Evolutionary conservation across 2,329 filamentous ascomycete species (phyloP).

Genomic region (Aspergillus quadricinctus): DNA sequence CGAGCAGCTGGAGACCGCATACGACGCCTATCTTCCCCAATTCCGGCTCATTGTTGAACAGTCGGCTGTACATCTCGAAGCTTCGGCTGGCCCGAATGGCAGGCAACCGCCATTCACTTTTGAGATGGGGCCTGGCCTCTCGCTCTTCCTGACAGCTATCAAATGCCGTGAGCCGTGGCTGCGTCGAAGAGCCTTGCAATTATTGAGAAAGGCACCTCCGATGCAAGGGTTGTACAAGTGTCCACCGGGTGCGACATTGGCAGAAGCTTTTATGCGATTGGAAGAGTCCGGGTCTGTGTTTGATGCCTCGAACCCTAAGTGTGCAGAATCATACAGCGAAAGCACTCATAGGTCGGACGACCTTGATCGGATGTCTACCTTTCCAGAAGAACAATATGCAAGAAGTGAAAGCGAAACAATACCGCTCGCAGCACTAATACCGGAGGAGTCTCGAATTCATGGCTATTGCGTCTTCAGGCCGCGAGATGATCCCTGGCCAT

Average conservation of each 20-base stretch:
- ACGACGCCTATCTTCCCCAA: background rate
- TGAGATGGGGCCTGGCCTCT: slow-evolving; percentile 2
- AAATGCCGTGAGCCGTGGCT: slow-evolving; percentile 4
- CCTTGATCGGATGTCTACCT: too few species aligned
- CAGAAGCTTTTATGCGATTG: background rate
- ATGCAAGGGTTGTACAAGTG: slow-evolving; percentile 7
- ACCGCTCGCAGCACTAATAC: background rate
- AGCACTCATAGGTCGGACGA: too few species aligned
- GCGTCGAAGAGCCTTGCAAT: slow-evolving; percentile 1
- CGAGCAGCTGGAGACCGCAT: background rate
- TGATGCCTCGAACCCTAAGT: background rate
- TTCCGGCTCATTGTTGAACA: slow-evolving; percentile 8
- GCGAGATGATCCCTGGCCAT: background rate
- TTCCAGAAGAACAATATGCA: too few species aligned
- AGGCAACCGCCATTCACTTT: slow-evolving; percentile 10
- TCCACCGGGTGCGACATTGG: background rate
- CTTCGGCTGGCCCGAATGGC: slow-evolving; percentile 2
- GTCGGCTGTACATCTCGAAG: background rate
- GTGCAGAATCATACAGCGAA: background rate
- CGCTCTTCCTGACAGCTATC: slow-evolving; percentile 5
- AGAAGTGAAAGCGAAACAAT: background rate
- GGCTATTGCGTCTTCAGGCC: background rate
- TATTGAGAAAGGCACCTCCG: slow-evolving; percentile 3
- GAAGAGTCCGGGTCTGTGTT: background rate
- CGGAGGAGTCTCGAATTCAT: background rate